These are phyloP conservation scores for Ophiostoma pallidulum DNA, from an alignment of 2,329 filamentous ascomycete genomes.

Conservation along the genomic window DNA sequence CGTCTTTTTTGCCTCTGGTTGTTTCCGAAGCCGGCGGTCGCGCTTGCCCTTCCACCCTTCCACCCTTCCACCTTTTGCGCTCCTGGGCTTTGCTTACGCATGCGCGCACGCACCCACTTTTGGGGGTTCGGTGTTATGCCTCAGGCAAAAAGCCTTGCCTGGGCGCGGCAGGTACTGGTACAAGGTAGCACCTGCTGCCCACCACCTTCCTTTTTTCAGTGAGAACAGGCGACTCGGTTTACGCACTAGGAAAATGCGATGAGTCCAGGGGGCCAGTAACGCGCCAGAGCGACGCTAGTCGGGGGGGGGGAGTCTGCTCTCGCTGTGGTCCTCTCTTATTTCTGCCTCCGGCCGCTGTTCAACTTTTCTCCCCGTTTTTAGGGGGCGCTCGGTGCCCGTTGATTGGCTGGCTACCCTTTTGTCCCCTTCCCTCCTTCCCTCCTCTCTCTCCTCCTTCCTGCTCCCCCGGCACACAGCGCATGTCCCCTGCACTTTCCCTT, in stretches of 20 bases:
- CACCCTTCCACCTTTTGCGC: too few species aligned
- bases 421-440: background rate
- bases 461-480: slow-evolving; percentile 2
- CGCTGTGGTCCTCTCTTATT: slow-evolving; percentile 8
- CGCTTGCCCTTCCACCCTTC: too few species aligned
- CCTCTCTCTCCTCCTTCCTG: background rate
- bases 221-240: background rate
- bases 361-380: background rate
- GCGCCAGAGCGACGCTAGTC: slow-evolving; percentile 16
- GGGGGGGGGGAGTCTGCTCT: slow-evolving; percentile 8
- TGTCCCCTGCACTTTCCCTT: slow-evolving; percentile 7
- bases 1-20: too few species aligned
- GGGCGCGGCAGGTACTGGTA: slow-evolving; percentile 6
- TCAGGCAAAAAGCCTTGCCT: slow-evolving; percentile 4
- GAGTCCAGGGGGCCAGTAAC: slow-evolving; percentile 11
- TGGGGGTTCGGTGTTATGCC: background rate
- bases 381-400: background rate
- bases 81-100: too few species aligned
- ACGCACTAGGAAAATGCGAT: slow-evolving; percentile 3
- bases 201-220: background rate
- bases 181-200: background rate
- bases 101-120: too few species aligned
- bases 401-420: background rate
- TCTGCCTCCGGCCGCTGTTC: background rate
- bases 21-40: too few species aligned